Evolutionary conservation across 805 yeast genomes (phyloP).

Genomic region (Suhomyces tanzawaensis): DNA sequence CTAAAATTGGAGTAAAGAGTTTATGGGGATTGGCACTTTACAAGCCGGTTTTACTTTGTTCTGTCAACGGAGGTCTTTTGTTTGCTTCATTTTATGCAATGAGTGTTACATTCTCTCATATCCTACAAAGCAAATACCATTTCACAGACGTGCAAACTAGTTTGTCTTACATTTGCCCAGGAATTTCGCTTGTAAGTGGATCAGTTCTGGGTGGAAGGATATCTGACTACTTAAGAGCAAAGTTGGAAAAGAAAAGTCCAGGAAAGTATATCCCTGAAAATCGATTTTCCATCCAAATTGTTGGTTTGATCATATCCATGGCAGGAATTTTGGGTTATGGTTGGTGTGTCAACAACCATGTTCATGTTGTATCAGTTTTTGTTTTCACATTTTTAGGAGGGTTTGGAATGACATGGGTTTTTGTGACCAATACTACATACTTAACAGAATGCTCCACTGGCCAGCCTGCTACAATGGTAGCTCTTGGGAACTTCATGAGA

Average conservation of each 20-base stretch:
- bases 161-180: conserved; percentile 53
- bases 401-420: conserved; percentile 56
- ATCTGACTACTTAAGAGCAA: conserved; percentile 38
- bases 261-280: conserved; percentile 45
- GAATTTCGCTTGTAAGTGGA: conserved; percentile 46
- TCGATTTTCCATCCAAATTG: conserved; percentile 42
- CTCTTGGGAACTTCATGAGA: conserved; percentile 52
- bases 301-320: conserved; percentile 43
- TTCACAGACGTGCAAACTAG: conserved; percentile 37
- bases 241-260: conserved; percentile 22
- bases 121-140: conserved; percentile 36
- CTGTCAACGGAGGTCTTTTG: conserved; percentile 47
- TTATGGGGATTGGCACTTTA: conserved; percentile 38
- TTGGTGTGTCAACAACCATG: conserved; percentile 45
- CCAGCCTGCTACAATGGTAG: conserved; percentile 53
- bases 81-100: conserved; percentile 56
- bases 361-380: conserved; percentile 39
- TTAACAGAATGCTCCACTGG: conserved; percentile 48
- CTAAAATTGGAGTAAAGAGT: conserved; percentile 39
- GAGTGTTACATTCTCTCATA: conserved; percentile 47
- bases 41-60: conserved; percentile 45
- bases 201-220: conserved; percentile 49
- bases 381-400: conserved; percentile 47
- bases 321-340: conserved; percentile 51
- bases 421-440: conserved; percentile 52